Base-by-base conservation (phyloP, 1,284 basidiomycete genomes). In the Ustilago curta region DNA sequence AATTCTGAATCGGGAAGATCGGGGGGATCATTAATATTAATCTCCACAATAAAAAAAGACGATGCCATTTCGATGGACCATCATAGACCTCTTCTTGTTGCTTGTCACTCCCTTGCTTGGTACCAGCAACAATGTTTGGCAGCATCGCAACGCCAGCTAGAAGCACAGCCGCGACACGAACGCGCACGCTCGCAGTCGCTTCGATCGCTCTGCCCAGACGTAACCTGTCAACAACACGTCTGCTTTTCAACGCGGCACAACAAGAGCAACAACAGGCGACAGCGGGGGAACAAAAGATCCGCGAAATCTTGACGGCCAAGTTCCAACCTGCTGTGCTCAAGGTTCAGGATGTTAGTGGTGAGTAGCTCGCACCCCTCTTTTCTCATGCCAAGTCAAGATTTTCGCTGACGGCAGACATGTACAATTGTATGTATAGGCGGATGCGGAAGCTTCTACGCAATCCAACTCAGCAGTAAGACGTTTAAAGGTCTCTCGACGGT, bases 401-500 rank as follows among this genome's bases (percentile, higher is more conserved):
- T n/a, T n/a, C n/a, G 79, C 90, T 40, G 40, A 35, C 29, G 18
- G 88, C n/a, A n/a, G 65, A 90, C 89, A 19, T 70, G n/a, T 14
- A 37, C 45, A 2, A 6, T 47, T 29, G 25, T 14, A 29, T 27
- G 32, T 14, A 35, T 49, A 82, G 82, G 95, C 59, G 96, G 96
- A 31, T 99, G 96, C 83, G 97, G 96, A 12, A 90, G 91, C 3
- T 99, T 99, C 86, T 99, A 97, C 83, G 93, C 94, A 42, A 97
- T 99, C 75, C 89, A 90, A 40, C 92, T 99, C 69, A 90, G 92
- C 4, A 94, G 93, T 63, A 86, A 90, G 19, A 89, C 89, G 2
- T 99, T 99, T 88, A 91, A 92, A 74, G 96, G 92, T 16, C 85
- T 98, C 37, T 86, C 92, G 0, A 92, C 91, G 37, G 90, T 99